These are phyloP conservation scores for Coemansia sp. DNA, from an alignment of 192 early-diverging fungal species.

Conservation along the genomic window DNA sequence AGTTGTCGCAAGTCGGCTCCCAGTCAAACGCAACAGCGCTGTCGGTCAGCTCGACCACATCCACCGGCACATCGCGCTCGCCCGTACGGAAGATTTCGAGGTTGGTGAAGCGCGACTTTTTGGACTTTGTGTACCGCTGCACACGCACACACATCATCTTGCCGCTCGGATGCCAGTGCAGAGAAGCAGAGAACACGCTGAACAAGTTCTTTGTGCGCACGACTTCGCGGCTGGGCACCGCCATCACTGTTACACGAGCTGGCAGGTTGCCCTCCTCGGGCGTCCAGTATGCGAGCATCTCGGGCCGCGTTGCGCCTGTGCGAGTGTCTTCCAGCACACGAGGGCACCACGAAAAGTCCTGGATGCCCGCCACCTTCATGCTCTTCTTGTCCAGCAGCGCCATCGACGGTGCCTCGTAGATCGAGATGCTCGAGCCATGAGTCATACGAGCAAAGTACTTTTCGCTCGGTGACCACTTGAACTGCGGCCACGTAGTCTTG, in stretches of 20 bases:
- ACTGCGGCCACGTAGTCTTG: slow-evolving; percentile 79
- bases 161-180: slow-evolving; percentile 90
- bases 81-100: slow-evolving; percentile 91
- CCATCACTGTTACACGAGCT: slow-evolving; percentile 89
- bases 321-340: slow-evolving; percentile 36
- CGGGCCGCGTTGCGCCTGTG: slow-evolving; percentile 42
- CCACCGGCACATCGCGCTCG: slow-evolving; percentile 95
- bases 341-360: slow-evolving; percentile 78
- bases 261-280: slow-evolving; percentile 94
- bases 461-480: slow-evolving; percentile 95
- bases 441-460: slow-evolving; percentile 90
- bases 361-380: slow-evolving; percentile 77
- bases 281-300: slow-evolving; percentile 92
- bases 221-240: slow-evolving; percentile 79
- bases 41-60: slow-evolving; percentile 90
- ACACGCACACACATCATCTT: slow-evolving; percentile 91
- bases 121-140: slow-evolving; percentile 85
- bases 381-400: slow-evolving; percentile 90
- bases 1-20: slow-evolving; percentile 82
- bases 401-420: slow-evolving; percentile 96
- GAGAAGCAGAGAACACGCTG: slow-evolving; percentile 82
- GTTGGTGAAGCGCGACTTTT: slow-evolving; percentile 84
- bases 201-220: slow-evolving; percentile 97
- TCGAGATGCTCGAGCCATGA: slow-evolving; percentile 68
- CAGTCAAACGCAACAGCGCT: slow-evolving; percentile 84